These are phyloP conservation scores for Ophiocordyceps robertsii DNA, from an alignment of 2,329 filamentous ascomycete genomes.

Conservation along the genomic window DNA sequence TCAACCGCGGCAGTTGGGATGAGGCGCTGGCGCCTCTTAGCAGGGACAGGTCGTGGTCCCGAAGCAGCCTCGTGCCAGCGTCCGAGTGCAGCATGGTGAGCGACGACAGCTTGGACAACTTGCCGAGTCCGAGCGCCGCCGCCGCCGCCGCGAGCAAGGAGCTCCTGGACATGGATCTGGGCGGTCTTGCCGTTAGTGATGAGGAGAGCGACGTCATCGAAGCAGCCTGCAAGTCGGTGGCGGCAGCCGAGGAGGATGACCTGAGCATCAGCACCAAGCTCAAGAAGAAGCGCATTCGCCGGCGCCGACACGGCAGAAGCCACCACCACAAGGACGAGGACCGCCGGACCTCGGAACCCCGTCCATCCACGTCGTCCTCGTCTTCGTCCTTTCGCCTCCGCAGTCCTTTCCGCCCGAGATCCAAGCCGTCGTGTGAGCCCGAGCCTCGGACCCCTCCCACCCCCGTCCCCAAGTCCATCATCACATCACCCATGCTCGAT, in stretches of 20 bases:
- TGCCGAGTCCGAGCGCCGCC: constrained; percentile 37
- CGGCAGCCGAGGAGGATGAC: constrained; percentile 16
- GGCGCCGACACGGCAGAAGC: constrained; percentile 20
- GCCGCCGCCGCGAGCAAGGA: constrained; percentile 39
- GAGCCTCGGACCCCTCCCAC: constrained; percentile 2
- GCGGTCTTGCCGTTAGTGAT: constrained; percentile 22
- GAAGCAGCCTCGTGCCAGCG: constrained; percentile 13
- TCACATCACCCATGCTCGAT: constrained; percentile 36
- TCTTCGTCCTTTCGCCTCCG: constrained; percentile 4
- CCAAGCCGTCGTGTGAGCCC: constrained; percentile 10
- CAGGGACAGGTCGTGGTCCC: constrained; percentile 23
- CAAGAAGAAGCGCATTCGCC: constrained; percentile 28
- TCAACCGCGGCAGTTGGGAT: constrained; percentile 61
- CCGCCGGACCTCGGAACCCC: constrained; percentile 8
- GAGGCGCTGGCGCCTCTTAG: constrained; percentile 62
- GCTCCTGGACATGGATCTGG: constrained; percentile 26
- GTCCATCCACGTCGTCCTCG: constrained; percentile 7
- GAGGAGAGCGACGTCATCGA: constrained; percentile 18
- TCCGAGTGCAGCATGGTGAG: constrained; percentile 20
- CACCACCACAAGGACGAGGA: constrained; percentile 14
- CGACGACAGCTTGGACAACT: constrained; percentile 20
- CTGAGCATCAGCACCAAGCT: constrained; percentile 31
- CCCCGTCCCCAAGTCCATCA: constrained; percentile 20
- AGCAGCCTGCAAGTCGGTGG: constrained; percentile 19
- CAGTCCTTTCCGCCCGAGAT: constrained; percentile 12